Conservation (phyloP, 2,329 filamentous ascomycete genomes). For the Alternaria viburni region DNA sequence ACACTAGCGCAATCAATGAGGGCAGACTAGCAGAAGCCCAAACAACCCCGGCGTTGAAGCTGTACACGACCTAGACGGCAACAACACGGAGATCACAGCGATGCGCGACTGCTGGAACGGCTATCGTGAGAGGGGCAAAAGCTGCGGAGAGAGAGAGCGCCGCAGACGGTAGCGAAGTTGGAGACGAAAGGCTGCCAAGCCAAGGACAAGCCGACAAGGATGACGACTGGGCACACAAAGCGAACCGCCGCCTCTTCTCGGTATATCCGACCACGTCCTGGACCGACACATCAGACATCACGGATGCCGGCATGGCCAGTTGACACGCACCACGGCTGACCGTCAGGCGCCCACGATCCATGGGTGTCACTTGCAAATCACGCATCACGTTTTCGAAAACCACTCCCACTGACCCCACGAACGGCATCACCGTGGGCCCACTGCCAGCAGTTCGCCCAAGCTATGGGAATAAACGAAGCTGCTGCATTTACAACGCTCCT, state of each 20-base stretch:
- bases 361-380: not conserved
- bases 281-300: not conserved
- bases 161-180: constrained; percentile 12
- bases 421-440: constrained; percentile 18
- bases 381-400: not conserved
- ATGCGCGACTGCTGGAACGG: not conserved
- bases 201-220: constrained; percentile 16
- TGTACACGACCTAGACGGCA: not conserved
- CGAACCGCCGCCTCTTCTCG: not conserved
- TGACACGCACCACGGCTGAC: not conserved
- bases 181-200: constrained; percentile 17
- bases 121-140: not conserved
- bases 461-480: not conserved
- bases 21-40: constrained; percentile 20
- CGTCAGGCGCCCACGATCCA: not conserved
- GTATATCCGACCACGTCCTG: not conserved
- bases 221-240: constrained; percentile 14
- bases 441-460: constrained; percentile 3
- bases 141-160: not conserved
- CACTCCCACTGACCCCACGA: constrained; percentile 6
- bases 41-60: constrained; percentile 12
- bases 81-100: not conserved
- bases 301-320: not conserved
- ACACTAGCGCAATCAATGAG: constrained; percentile 24
- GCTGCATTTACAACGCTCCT: not conserved